Conservation (phyloP, 2,329 filamentous ascomycete species). For the Calonectria leucothoes region DNA sequence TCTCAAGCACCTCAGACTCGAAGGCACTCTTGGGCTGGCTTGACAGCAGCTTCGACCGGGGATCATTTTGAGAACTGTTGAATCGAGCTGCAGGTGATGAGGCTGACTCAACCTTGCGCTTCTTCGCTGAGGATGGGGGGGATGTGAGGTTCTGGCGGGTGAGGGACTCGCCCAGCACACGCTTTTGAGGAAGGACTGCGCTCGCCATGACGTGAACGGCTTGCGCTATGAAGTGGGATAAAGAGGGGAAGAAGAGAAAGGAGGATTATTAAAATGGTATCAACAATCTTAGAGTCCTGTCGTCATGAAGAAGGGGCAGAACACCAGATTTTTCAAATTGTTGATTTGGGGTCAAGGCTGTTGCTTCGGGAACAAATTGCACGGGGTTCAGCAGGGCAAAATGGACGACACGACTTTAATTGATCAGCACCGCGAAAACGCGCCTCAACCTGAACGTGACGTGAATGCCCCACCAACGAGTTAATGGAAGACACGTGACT, state of each 20-base stretch:
- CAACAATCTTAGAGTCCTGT: conserved; percentile 10
- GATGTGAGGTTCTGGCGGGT: conserved; percentile 71
- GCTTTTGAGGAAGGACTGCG: conserved; percentile 74
- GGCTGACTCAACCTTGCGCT: conserved; percentile 79
- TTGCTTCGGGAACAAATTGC: conserved; percentile 26
- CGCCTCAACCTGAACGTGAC: conserved; percentile 50
- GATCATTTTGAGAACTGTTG: conserved; percentile 72
- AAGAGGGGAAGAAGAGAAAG: neutral
- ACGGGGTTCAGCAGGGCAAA: conserved; percentile 28
- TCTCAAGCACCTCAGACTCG: conserved; percentile 93
- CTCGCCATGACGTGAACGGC: conserved; percentile 57
- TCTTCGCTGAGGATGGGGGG: conserved; percentile 75
- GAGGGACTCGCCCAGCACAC: conserved; percentile 77
- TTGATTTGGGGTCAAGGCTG: conserved; percentile 10
- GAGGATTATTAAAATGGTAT: neutral
- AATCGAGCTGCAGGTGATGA: conserved; percentile 68
- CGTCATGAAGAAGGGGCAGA: conserved; percentile 29
- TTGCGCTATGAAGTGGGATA: conserved; percentile 19
- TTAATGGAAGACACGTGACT: conserved; percentile 47
- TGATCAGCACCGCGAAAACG: conserved; percentile 44
- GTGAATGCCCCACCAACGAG: conserved; percentile 47
- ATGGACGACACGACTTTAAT: conserved; percentile 45
- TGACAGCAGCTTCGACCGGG: conserved; percentile 71
- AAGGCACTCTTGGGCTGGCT: conserved; percentile 91
- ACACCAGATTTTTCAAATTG: conserved; percentile 19